Evolutionary conservation across 192 early-diverging fungal species (phyloP), one percentile per base, ranked within the genome.

Genomic region (Phlyctochytrium planicorne): DNA sequence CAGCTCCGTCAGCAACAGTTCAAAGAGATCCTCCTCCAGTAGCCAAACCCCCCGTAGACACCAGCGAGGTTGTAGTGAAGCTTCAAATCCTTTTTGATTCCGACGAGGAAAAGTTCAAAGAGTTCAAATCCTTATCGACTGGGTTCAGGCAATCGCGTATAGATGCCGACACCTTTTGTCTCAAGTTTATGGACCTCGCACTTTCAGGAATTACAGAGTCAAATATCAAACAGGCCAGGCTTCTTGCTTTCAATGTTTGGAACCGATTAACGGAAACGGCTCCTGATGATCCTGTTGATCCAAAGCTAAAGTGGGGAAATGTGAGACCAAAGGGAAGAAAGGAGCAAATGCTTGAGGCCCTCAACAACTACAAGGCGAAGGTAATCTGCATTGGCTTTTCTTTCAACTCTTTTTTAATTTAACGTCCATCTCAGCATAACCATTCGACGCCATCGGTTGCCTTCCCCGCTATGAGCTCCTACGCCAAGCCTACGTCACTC

Each of bases 321-420:
- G 56, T 29, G 1, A 63, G 63, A 34, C 32, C 52, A 30, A 71
- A 70, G 29, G 36, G 35, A 0, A 76, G 72, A 53, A 53, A 61
- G 34, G 84, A 85, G 60, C 87, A 89, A 30, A 75, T 94, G 62
- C 65, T 90, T 55, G 65, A 80, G 25, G 85, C 78, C 0, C 91
- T 83, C 88, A 81, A 89, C 53, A 86, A 91, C 68, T 82, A 70
- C 34, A 89, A 90, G 71, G 75, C 82, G 30, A 78, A 67, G 32
- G 84, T 84, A 62, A 32, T 25, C 3, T 17, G 25, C 23, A 2
- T 52, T 37, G 6, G 6, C 16, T 52, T 53, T 6, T 52, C 36
- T 59, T 65, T 65, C 27, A 36, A 36, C 10, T 17, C 25, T 30
- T 23, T 59, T 10, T 17, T n/a, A 25, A n/a, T n/a, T 20, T 30